phyloP scores from a whole-genome alignment of 1,284 basidiomycete species.

The Rhodofomes roseus region DNA sequence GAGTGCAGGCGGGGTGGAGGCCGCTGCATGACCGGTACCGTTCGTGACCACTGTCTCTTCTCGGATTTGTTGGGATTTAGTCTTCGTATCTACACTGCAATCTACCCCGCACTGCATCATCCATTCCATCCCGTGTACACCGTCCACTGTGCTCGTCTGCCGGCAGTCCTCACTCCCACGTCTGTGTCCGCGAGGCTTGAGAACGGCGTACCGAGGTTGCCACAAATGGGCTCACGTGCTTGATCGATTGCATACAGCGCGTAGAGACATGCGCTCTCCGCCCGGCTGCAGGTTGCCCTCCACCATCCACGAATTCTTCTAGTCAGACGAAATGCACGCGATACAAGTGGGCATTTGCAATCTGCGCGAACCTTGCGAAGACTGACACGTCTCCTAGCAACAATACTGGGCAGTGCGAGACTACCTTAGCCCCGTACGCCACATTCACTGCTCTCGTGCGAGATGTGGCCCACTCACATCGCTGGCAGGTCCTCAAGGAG shows the following conservation, averaged over 20 bases:
- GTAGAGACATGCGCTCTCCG: neutral
- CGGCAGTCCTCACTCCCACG: neutral
- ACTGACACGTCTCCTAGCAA: conserved; percentile 42
- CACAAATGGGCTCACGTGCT: conserved; percentile 15
- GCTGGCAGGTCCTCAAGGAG: conserved; percentile 83
- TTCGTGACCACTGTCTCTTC: neutral
- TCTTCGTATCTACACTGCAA: neutral
- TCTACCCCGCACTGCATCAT: neutral
- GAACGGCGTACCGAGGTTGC: conserved; percentile 6
- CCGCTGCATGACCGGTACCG: neutral
- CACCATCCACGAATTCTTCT: conserved; percentile 1
- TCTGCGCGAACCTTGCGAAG: neutral
- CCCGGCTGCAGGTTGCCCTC: neutral
- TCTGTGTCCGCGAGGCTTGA: neutral
- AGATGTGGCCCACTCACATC: conserved; percentile 9
- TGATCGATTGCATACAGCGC: conserved; percentile 17
- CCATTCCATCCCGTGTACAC: neutral
- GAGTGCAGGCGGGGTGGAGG: conserved; percentile 19
- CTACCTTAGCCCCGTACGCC: conserved; percentile 87
- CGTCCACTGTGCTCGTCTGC: neutral
- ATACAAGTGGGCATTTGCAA: conserved; percentile 48
- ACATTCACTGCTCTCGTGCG: conserved; percentile 15
- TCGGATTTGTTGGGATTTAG: neutral
- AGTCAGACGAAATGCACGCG: conserved; percentile 53
- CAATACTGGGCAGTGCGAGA: conserved; percentile 96